A percentile compares a stretch with the other conserved stretches of the same genome.
phyloP scores from a whole-genome alignment of 208 protist genomes.

The Trypanosoma lewisi region DNA sequence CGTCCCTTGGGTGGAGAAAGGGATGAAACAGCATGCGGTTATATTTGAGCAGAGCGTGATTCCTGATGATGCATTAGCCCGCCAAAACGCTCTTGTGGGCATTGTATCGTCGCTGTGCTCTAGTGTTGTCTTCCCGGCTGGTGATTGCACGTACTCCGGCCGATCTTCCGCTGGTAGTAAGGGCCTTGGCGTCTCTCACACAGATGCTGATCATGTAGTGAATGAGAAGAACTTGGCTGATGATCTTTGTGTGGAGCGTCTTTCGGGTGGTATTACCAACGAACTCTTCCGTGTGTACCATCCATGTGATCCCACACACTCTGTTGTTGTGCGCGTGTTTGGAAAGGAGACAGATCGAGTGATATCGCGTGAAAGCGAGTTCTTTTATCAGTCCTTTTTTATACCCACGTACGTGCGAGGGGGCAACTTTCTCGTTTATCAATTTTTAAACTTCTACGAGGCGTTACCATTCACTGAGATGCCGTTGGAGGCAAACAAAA shows the following conservation, averaged over 20 bases:
- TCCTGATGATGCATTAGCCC: constrained; percentile 49
- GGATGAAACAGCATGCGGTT: constrained; percentile 8
- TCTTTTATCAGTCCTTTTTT: constrained; percentile 90
- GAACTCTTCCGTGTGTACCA: constrained; percentile 87
- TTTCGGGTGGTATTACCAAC: constrained; percentile 89
- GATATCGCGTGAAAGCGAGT: constrained; percentile 85
- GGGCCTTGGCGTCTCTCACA: background rate
- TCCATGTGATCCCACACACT: constrained; percentile 31
- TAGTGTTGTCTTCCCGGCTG: constrained; percentile 22
- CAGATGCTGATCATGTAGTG: too few relatives aligned
- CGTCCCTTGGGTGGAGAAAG: background rate
- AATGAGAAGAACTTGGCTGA: background rate
- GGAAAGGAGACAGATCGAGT: constrained; percentile 89
- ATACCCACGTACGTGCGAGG: constrained; percentile 75
- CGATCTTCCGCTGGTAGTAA: background rate
- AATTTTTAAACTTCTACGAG: constrained; percentile 65
- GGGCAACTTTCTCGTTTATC: constrained; percentile 81
- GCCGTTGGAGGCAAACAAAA: constrained; percentile 40
- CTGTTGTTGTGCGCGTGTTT: constrained; percentile 85
- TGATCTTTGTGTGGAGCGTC: constrained; percentile 45
- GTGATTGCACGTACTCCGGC: too few relatives aligned
- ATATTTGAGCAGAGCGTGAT: constrained; percentile 34
- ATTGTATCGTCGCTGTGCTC: constrained; percentile 57
- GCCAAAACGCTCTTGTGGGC: constrained; percentile 50
- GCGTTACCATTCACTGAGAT: constrained; percentile 71